phyloP scores from a whole-genome alignment of 2,329 filamentous ascomycete species.

The Huntiella bhutanensis region DNA sequence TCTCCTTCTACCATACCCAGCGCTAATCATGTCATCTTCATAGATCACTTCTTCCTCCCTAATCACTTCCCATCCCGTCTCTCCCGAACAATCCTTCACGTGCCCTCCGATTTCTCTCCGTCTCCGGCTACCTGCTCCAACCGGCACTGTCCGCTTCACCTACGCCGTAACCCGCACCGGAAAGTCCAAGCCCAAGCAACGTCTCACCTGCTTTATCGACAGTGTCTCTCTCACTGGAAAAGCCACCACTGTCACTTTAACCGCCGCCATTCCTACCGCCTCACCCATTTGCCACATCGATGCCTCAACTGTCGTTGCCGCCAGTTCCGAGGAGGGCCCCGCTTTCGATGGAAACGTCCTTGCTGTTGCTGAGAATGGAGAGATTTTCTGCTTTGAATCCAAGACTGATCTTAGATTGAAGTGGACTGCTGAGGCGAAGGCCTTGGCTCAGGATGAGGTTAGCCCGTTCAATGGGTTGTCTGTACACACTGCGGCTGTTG shows the following conservation, averaged over 20 bases:
- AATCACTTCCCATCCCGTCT: conserved; percentile 47
- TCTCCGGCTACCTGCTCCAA: conserved; percentile 27
- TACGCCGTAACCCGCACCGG: conserved; percentile 37
- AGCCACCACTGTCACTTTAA: conserved; percentile 30
- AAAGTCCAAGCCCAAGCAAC: conserved; percentile 20
- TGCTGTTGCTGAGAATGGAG: conserved; percentile 39
- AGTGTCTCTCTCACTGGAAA: conserved; percentile 30
- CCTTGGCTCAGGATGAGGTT: conserved; percentile 23
- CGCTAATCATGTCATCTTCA: conserved; percentile 12
- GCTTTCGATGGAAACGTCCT: conserved; percentile 22
- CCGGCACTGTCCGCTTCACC: conserved; percentile 36
- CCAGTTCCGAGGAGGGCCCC: neutral
- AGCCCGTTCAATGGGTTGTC: conserved; percentile 19
- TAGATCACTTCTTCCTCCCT: conserved; percentile 42
- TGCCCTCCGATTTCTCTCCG: conserved; percentile 42
- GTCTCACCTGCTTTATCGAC: conserved; percentile 42
- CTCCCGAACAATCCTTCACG: conserved; percentile 44
- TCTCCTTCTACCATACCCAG: conserved; percentile 1
- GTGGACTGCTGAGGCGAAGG: conserved; percentile 27
- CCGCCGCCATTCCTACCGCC: conserved; percentile 24
- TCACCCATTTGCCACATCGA: conserved; percentile 16
- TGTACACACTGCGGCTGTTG: conserved; percentile 31
- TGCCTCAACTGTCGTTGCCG: conserved; percentile 8
- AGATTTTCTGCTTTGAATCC: conserved; percentile 40
- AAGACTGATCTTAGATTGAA: conserved; percentile 28